These are phyloP conservation scores for Cryphonectria japonica DNA, from an alignment of 2,329 filamentous ascomycete species.

Conservation along the genomic window DNA sequence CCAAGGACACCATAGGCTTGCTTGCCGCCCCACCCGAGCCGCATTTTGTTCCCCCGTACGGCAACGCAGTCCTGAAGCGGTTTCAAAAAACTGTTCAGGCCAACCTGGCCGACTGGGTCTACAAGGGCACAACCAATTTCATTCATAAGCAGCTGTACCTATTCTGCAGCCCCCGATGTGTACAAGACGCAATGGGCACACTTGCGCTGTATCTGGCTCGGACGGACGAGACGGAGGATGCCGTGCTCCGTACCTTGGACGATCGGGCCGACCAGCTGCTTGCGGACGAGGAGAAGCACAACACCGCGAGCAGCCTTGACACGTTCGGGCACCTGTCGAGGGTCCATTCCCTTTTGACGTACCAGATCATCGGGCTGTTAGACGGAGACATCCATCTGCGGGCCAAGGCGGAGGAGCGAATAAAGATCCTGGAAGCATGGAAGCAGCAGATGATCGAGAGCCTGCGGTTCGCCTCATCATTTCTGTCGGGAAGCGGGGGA, in stretches of 20 bases:
- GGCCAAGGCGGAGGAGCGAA: conserved; percentile 14
- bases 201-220: conserved; percentile 11
- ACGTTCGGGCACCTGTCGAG: conserved; percentile 18
- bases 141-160: conserved; percentile 36
- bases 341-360: conserved; percentile 16
- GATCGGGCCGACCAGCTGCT: conserved; percentile 22
- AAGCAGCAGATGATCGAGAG: conserved; percentile 30
- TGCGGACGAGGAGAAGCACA: conserved; percentile 9
- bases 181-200: conserved; percentile 22
- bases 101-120: conserved; percentile 35
- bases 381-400: conserved; percentile 25
- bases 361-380: conserved; percentile 24
- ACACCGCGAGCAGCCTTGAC: conserved; percentile 18
- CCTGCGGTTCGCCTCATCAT: conserved; percentile 21
- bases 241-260: conserved; percentile 28
- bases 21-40: too few relatives aligned
- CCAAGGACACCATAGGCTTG: background rate
- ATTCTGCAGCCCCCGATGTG: conserved; percentile 27
- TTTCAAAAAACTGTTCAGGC: conserved; percentile 9
- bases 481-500: background rate
- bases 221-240: conserved; percentile 21
- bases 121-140: conserved; percentile 34
- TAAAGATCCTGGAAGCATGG: conserved; percentile 4
- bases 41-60: background rate
- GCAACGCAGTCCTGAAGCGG: background rate